A percentile compares a stretch with the other conserved stretches of the same genome.
These are phyloP conservation scores for Lachnellula hyalina DNA, from an alignment of 2,329 filamentous ascomycete genomes.

Conservation along the genomic window DNA sequence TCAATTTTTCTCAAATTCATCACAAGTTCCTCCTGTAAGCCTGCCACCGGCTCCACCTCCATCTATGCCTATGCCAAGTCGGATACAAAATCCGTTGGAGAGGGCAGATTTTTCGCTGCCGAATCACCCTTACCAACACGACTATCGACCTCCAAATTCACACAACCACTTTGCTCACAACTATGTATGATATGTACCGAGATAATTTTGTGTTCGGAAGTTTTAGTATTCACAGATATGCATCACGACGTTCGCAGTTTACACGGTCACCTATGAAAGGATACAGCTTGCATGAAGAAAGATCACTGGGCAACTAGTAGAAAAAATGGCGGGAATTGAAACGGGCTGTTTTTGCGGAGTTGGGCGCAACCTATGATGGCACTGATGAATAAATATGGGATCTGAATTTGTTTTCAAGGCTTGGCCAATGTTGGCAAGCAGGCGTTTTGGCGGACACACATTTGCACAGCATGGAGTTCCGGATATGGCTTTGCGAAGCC, in stretches of 20 bases:
- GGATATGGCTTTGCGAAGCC: too few species aligned
- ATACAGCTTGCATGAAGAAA: background rate
- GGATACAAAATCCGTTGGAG: slow-evolving; percentile 65
- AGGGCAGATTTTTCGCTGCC: slow-evolving; percentile 72
- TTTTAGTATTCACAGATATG: background rate
- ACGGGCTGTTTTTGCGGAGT: background rate
- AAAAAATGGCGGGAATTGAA: background rate
- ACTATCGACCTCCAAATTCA: slow-evolving; percentile 68
- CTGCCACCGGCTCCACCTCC: slow-evolving; percentile 19
- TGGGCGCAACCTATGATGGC: background rate
- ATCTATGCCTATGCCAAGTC: slow-evolving; percentile 29
- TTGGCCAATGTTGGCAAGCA: background rate
- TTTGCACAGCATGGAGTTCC: background rate
- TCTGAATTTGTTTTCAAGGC: background rate
- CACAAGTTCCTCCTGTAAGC: slow-evolving; percentile 12
- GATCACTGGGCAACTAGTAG: background rate
- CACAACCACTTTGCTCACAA: slow-evolving; percentile 24
- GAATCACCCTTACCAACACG: slow-evolving; percentile 75
- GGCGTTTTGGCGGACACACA: background rate
- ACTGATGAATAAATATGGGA: background rate
- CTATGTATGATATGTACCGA: slow-evolving; percentile 16
- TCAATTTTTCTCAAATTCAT: slow-evolving; percentile 25
- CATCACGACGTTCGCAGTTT: background rate
- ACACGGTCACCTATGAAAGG: background rate
- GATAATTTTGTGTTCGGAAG: background rate